Conservation (phyloP, 1,284 basidiomycete genomes). For the Marasmius tenuissimus region DNA sequence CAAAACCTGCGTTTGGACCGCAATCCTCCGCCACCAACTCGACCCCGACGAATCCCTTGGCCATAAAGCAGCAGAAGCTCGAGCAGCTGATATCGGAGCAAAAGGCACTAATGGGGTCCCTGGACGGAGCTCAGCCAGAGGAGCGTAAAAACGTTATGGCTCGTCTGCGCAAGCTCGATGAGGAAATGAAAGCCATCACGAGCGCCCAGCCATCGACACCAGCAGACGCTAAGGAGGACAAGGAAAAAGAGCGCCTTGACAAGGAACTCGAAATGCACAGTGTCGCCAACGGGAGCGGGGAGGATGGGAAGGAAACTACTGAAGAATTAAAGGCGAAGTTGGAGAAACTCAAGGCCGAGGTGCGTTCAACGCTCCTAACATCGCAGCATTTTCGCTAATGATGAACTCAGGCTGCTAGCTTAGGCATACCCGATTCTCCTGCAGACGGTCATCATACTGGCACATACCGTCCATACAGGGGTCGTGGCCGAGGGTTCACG, state of each 20-base stretch:
- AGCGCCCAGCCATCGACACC: constrained; percentile 25
- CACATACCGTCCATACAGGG: constrained; percentile 66
- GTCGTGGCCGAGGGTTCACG: constrained; percentile 60
- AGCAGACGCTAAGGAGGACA: constrained; percentile 44
- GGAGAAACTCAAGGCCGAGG: constrained; percentile 82
- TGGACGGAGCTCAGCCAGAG: constrained; percentile 60
- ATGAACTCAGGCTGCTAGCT: constrained; percentile 64
- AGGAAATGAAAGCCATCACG: constrained; percentile 67
- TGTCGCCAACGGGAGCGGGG: constrained; percentile 34
- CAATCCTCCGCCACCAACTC: constrained; percentile 17
- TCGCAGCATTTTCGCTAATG: constrained; percentile 3
- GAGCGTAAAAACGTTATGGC: constrained; percentile 85
- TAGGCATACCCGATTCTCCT: constrained; percentile 58
- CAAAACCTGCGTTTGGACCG: constrained; percentile 21
- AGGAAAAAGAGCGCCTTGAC: constrained; percentile 67
- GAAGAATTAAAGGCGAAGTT: constrained; percentile 80
- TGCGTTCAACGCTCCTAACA: constrained; percentile 30
- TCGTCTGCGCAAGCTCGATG: constrained; percentile 74
- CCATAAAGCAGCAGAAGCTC: constrained; percentile 73
- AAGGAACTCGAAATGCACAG: constrained; percentile 73
- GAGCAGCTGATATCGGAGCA: constrained; percentile 90
- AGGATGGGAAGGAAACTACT: constrained; percentile 55
- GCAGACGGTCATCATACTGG: constrained; percentile 36
- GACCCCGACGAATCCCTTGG: constrained; percentile 37
- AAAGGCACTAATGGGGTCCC: constrained; percentile 79